A percentile compares a stretch with the other conserved stretches of the same genome.
These are phyloP conservation scores for Coemansia sp. DNA, from an alignment of 192 early-diverging fungal species.

Conservation along the genomic window DNA sequence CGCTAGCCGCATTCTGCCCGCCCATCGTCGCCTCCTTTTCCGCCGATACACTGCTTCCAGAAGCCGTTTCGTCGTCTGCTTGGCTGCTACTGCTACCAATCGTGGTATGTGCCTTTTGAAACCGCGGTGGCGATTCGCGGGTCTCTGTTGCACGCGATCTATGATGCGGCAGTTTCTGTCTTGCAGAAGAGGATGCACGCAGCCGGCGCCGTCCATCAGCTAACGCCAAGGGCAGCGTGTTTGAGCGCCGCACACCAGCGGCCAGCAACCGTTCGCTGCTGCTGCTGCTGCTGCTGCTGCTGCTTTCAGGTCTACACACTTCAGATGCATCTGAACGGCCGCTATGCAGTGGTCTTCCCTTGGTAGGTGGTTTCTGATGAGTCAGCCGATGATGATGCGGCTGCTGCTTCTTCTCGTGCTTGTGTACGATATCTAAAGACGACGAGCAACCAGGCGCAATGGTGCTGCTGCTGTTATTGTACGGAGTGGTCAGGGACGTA, in stretches of 20 bases:
- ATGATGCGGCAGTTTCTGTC: background rate
- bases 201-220: slow-evolving; percentile 18
- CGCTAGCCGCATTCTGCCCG: too few species aligned
- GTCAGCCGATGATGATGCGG: too few species aligned
- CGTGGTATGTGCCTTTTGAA: background rate
- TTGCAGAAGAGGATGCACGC: slow-evolving; percentile 1
- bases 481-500: background rate
- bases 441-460: background rate
- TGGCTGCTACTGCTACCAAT: background rate
- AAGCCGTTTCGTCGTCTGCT: background rate
- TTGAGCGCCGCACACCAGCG: background rate
- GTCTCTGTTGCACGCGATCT: background rate
- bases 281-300: background rate
- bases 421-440: background rate
- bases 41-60: background rate
- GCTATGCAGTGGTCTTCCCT: background rate
- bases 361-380: too few species aligned
- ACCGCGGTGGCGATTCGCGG: background rate
- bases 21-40: background rate
- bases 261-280: background rate
- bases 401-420: background rate
- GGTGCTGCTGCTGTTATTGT: background rate
- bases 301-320: background rate
- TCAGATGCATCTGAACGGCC: background rate
- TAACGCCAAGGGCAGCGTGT: slow-evolving; percentile 22